Evolutionary conservation across 2,329 filamentous ascomycete genomes (phyloP).

Genomic region (Pyricularia sp.): DNA sequence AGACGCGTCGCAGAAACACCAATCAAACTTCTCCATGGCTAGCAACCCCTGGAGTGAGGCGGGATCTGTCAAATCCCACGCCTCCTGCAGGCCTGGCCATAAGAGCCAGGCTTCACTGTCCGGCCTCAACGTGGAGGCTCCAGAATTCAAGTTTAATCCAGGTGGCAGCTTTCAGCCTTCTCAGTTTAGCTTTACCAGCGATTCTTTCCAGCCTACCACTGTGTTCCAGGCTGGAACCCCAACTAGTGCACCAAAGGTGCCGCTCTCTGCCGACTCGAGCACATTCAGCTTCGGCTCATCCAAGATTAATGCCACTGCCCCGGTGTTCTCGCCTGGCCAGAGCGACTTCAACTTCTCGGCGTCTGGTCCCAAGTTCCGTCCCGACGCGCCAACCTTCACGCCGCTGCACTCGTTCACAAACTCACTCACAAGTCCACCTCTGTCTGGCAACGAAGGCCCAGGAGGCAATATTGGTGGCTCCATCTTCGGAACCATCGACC

Average conservation of each 20-base stretch:
- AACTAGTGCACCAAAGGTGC: conserved; percentile 15
- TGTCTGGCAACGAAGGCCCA: conserved; percentile 30
- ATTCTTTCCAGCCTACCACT: conserved; percentile 31
- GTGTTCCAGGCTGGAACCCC: conserved; percentile 27
- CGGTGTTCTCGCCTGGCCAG: conserved; percentile 56
- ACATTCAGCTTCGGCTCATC: conserved; percentile 27
- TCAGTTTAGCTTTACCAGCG: conserved; percentile 36
- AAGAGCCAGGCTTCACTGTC: conserved; percentile 58
- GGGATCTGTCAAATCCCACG: conserved; percentile 21
- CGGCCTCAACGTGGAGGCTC: conserved; percentile 77
- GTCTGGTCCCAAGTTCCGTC: conserved; percentile 55
- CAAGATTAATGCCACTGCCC: conserved; percentile 56
- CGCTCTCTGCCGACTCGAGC: conserved; percentile 23
- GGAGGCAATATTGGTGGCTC: conserved; percentile 27
- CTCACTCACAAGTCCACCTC: conserved; percentile 30
- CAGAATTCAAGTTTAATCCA: conserved; percentile 72
- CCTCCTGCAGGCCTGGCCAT: conserved; percentile 39
- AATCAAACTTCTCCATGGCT: conserved; percentile 39
- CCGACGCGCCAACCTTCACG: conserved; percentile 65
- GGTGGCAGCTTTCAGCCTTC: conserved; percentile 35
- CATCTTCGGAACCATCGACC: conserved; percentile 59
- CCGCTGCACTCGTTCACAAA: conserved; percentile 38
- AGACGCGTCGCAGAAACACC: conserved; percentile 21
- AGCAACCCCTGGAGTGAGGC: conserved; percentile 53
- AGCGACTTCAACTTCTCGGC: conserved; percentile 57